These are phyloP conservation scores for Macrophomina phaseolina DNA, from an alignment of 2,329 filamentous ascomycete genomes.

Conservation along the genomic window DNA sequence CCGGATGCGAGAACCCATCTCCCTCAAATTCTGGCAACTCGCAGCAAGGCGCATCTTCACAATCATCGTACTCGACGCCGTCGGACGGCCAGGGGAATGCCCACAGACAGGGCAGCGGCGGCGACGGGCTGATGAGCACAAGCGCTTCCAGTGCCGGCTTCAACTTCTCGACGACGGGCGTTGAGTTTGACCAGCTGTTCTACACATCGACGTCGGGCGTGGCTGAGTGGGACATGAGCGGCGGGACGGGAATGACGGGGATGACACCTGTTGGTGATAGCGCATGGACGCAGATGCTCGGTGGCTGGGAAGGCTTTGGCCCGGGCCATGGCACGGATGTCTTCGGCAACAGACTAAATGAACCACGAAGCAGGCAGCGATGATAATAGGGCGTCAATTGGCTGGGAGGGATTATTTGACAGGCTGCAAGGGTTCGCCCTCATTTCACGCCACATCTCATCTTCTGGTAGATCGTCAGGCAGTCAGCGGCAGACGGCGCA, in stretches of 20 bases:
- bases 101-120: slow-evolving; percentile 28
- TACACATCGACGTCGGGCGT: slow-evolving; percentile 20
- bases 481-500: neutral
- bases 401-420: neutral
- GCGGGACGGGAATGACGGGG: slow-evolving; percentile 30
- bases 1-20: slow-evolving; percentile 37
- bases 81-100: slow-evolving; percentile 32
- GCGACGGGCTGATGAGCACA: slow-evolving; percentile 26
- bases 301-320: slow-evolving; percentile 24
- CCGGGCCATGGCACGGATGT: slow-evolving; percentile 23
- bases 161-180: slow-evolving; percentile 32
- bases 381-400: neutral
- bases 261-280: slow-evolving; percentile 43
- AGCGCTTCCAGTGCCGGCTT: slow-evolving; percentile 17
- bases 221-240: slow-evolving; percentile 37
- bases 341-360: slow-evolving; percentile 21
- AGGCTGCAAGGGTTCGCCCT: neutral
- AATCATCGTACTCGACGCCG: slow-evolving; percentile 43
- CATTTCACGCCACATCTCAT: slow-evolving; percentile 16
- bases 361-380: slow-evolving; percentile 18
- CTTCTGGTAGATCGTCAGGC: neutral
- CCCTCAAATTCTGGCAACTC: slow-evolving; percentile 40
- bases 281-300: slow-evolving; percentile 40
- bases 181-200: slow-evolving; percentile 34
- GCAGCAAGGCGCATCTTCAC: slow-evolving; percentile 40